These are phyloP conservation scores for Boletus vinaceobasis DNA, from an alignment of 768 basidiomycete genomes.

Conservation along the genomic window DNA sequence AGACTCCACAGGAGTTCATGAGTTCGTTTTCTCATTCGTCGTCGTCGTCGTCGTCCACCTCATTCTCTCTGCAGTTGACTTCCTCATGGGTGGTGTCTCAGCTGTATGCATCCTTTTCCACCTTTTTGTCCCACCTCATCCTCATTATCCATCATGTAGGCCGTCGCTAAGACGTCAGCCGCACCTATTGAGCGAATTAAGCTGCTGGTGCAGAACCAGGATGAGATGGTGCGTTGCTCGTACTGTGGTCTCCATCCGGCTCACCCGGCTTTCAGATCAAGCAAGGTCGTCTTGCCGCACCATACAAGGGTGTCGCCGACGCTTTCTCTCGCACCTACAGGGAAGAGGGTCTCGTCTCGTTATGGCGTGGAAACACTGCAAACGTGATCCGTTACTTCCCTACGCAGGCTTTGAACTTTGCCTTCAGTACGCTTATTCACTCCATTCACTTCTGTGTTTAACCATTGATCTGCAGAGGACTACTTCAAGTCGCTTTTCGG, in stretches of 20 bases:
- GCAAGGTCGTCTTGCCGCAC: conserved; percentile 93
- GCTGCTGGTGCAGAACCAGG: conserved; percentile 97
- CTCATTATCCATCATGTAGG: conserved; percentile 47
- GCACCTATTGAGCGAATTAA: conserved; percentile 99
- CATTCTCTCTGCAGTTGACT: conserved; percentile 60
- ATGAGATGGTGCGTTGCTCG: conserved; percentile 84
- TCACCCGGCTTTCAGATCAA: conserved; percentile 67
- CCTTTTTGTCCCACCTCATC: neutral
- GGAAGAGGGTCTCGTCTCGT: conserved; percentile 91
- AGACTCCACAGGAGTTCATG: conserved; percentile 89
- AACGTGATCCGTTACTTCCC: conserved; percentile 99
- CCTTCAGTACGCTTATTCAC: conserved; percentile 77
- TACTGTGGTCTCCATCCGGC: neutral
- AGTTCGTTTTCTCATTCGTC: conserved; percentile 36
- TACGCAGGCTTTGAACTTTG: conserved; percentile 99
- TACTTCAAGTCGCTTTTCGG: conserved; percentile 99
- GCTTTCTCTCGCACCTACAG: conserved; percentile 89
- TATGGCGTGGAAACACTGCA: conserved; percentile 99
- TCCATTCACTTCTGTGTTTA: neutral
- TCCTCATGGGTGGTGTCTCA: conserved; percentile 96
- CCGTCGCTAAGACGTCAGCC: conserved; percentile 97
- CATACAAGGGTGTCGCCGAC: conserved; percentile 95
- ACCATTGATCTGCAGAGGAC: conserved; percentile 54
- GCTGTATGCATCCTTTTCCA: conserved; percentile 53
- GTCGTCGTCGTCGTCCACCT: neutral